Percentiles rank a stretch among this genome's conserved stretches.
Conservation (phyloP, 192 early-diverging fungal genomes). For the Paraglomus brasilianum region DNA sequence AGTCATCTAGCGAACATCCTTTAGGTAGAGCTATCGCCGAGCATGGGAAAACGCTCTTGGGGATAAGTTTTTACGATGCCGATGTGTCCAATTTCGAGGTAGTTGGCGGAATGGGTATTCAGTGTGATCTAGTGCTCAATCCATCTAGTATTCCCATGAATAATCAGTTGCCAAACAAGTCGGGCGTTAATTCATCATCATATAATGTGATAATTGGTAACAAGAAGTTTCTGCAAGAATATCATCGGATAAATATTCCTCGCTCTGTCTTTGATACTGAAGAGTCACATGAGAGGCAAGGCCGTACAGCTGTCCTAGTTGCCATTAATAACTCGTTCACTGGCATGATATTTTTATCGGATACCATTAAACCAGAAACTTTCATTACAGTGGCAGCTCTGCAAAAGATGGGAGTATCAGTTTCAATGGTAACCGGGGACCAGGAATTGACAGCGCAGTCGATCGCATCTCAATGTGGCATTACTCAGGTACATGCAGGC, state of each 20-base stretch:
- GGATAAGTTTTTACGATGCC: conserved; percentile 39
- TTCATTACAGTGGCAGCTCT: conserved; percentile 67
- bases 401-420: conserved; percentile 69
- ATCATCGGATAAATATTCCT: conserved; percentile 48
- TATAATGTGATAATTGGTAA: conserved; percentile 75
- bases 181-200: conserved; percentile 2
- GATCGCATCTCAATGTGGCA: conserved; percentile 82
- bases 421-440: conserved; percentile 94
- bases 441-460: conserved; percentile 78
- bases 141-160: not conserved
- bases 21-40: conserved; percentile 75
- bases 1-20: conserved; percentile 86
- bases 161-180: conserved; percentile 6
- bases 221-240: conserved; percentile 54
- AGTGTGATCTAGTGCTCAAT: conserved; percentile 50
- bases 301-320: conserved; percentile 80
- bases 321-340: conserved; percentile 59
- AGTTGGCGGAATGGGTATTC: conserved; percentile 68
- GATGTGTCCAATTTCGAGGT: conserved; percentile 62
- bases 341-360: conserved; percentile 81
- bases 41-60: conserved; percentile 52
- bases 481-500: conserved; percentile 83
- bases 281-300: conserved; percentile 58
- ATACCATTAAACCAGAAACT: conserved; percentile 80
- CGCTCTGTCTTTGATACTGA: conserved; percentile 37